Percentiles rank a stretch among this genome's conserved stretches.
These are phyloP conservation scores for Epicoccum sorghinum DNA, from an alignment of 2,329 filamentous ascomycete species.

Conservation along the genomic window DNA sequence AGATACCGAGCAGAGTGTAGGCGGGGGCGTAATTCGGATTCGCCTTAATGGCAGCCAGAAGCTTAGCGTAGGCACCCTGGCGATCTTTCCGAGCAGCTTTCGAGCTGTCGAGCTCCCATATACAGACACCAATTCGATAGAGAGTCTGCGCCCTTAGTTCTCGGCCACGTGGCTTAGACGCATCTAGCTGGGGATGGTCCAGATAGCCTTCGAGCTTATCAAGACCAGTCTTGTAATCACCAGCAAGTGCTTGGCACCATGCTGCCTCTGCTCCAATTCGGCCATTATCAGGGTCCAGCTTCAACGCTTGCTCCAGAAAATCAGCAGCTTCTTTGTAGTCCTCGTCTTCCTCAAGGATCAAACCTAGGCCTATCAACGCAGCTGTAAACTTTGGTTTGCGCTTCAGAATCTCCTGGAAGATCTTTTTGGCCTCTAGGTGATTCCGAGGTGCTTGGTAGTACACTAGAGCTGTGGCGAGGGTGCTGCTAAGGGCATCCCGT, in stretches of 20 bases:
- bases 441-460: constrained; percentile 89
- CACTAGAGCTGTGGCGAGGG: constrained; percentile 85
- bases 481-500: constrained; percentile 75
- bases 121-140: constrained; percentile 83
- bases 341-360: constrained; percentile 92
- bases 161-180: constrained; percentile 63
- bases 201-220: constrained; percentile 74
- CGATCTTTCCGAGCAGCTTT: constrained; percentile 78
- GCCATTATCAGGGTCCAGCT: constrained; percentile 74
- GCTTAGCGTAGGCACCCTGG: constrained; percentile 80
- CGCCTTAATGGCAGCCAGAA: constrained; percentile 81
- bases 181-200: constrained; percentile 62
- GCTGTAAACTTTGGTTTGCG: constrained; percentile 77
- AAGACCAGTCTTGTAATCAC: constrained; percentile 72
- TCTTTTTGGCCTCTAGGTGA: constrained; percentile 82
- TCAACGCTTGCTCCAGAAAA: constrained; percentile 77
- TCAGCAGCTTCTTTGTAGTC: constrained; percentile 82
- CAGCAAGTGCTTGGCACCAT: constrained; percentile 87
- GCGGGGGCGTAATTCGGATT: constrained; percentile 88
- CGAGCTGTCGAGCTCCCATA: constrained; percentile 83
- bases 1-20: constrained; percentile 89
- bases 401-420: constrained; percentile 82
- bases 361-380: constrained; percentile 85
- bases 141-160: constrained; percentile 85
- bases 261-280: constrained; percentile 85